Conservation (phyloP, 2,329 filamentous ascomycete species). For the Neoscytalidium dimidiatum region DNA sequence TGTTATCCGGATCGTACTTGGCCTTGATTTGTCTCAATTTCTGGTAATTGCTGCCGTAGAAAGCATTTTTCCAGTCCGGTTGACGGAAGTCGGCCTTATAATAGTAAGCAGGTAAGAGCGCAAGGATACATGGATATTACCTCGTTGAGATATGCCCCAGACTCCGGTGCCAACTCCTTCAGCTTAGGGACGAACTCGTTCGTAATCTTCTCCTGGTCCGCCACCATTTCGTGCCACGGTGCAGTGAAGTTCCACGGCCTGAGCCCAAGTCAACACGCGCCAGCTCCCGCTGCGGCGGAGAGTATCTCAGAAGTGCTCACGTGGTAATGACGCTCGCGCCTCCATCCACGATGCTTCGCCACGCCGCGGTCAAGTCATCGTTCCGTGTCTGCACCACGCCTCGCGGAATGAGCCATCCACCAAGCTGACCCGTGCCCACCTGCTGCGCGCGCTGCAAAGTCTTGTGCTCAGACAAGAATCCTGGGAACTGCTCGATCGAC, state of each 20-base stretch:
- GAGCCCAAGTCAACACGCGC: too few relatives aligned
- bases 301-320: too few relatives aligned
- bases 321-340: too few relatives aligned
- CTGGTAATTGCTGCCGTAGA: slow-evolving; percentile 29
- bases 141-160: background rate
- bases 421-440: background rate
- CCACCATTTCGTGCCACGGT: too few relatives aligned
- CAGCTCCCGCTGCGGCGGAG: background rate
- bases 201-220: background rate
- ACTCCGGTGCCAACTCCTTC: background rate
- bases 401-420: background rate
- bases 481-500: too few relatives aligned
- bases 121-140: too few relatives aligned
- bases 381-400: background rate
- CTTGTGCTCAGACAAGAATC: too few relatives aligned
- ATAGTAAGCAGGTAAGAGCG: too few relatives aligned
- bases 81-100: slow-evolving; percentile 32
- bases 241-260: too few relatives aligned
- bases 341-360: background rate
- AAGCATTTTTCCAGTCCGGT: slow-evolving; percentile 28
- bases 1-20: slow-evolving; percentile 26
- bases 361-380: background rate
- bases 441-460: background rate
- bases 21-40: slow-evolving; percentile 25
- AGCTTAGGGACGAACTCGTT: background rate